Evolutionary conservation across 1,139 yeast genomes (phyloP).

Genomic region (Suhomyces chickasaworum): DNA sequence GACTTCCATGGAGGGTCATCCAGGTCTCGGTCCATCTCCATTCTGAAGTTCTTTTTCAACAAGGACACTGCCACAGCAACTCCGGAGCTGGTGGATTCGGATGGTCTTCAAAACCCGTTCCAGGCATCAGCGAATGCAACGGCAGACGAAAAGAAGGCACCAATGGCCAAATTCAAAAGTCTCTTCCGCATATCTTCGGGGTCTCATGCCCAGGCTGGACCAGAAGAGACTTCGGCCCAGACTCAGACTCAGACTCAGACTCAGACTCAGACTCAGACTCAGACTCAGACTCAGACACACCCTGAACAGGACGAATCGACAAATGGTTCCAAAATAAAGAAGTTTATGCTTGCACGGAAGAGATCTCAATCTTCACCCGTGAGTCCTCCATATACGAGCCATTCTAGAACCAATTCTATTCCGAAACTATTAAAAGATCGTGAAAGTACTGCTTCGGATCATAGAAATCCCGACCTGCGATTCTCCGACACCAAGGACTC

Average conservation of each 20-base stretch:
- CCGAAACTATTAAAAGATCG: not conserved
- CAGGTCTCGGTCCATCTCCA: conserved; percentile 23
- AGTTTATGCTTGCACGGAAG: conserved; percentile 25
- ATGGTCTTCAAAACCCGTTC: conserved; percentile 7
- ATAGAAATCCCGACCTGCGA: not conserved
- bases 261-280: no score
- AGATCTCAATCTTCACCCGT: conserved; percentile 29
- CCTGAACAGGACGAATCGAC: not conserved
- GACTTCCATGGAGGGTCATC: conserved; percentile 11
- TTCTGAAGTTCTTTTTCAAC: conserved; percentile 22
- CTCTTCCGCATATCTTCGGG: conserved; percentile 18
- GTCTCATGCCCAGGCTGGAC: not conserved
- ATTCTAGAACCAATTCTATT: conserved; percentile 6
- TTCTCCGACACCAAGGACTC: not conserved
- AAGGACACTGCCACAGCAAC: conserved; percentile 17
- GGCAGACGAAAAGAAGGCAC: conserved; percentile 16
- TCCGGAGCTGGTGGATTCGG: conserved; percentile 2
- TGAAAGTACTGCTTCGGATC: not conserved
- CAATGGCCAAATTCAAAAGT: conserved; percentile 18
- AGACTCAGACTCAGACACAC: no score
- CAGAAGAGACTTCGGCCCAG: not conserved
- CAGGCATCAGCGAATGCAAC: conserved; percentile 9
- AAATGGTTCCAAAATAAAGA: conserved; percentile 7
- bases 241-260: no score
- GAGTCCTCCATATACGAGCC: conserved; percentile 14